Evolutionary conservation across 192 early-diverging fungal genomes (phyloP).

Genomic region (Kickxella alabastrina): DNA sequence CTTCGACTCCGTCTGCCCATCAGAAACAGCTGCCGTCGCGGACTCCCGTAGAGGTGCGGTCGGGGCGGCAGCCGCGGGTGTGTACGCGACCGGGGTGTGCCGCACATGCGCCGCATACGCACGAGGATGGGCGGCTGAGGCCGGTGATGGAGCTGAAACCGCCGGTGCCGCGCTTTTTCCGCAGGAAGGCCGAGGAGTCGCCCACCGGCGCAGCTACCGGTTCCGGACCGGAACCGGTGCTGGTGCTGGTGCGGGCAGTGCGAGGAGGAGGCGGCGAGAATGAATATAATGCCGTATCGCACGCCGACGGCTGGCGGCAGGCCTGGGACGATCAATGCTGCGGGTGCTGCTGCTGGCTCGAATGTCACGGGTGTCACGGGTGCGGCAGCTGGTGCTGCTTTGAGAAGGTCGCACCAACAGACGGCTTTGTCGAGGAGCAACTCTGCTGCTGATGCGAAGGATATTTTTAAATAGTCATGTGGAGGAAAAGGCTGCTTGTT

Average conservation of each 20-base stretch:
- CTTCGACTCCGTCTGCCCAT: not conserved
- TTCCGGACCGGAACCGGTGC: too few species aligned
- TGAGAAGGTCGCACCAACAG: too few species aligned
- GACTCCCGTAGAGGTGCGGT: slow-evolving; percentile 43
- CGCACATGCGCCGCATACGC: slow-evolving; percentile 47
- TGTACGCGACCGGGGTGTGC: slow-evolving; percentile 51
- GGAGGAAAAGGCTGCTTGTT: too few species aligned
- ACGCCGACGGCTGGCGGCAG: not conserved
- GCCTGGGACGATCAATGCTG: too few species aligned
- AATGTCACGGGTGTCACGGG: too few species aligned
- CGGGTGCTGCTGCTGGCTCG: too few species aligned
- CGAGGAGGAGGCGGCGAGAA: too few species aligned
- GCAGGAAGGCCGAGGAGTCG: slow-evolving; percentile 1
- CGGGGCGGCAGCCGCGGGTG: slow-evolving; percentile 23
- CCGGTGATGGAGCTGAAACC: slow-evolving; percentile 50
- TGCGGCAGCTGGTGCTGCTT: too few species aligned
- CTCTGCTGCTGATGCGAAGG: too few species aligned
- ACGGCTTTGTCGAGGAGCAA: not conserved
- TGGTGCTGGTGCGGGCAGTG: too few species aligned
- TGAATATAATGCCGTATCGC: not conserved
- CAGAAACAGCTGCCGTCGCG: too few species aligned
- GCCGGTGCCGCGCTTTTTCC: slow-evolving; percentile 41
- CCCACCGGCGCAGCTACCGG: too few species aligned
- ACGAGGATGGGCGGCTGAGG: slow-evolving; percentile 26
- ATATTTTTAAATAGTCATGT: slow-evolving; percentile 38